phyloP scores from a whole-genome alignment of 257 asterid genomes.

The Solanum raphanifolium region DNA sequence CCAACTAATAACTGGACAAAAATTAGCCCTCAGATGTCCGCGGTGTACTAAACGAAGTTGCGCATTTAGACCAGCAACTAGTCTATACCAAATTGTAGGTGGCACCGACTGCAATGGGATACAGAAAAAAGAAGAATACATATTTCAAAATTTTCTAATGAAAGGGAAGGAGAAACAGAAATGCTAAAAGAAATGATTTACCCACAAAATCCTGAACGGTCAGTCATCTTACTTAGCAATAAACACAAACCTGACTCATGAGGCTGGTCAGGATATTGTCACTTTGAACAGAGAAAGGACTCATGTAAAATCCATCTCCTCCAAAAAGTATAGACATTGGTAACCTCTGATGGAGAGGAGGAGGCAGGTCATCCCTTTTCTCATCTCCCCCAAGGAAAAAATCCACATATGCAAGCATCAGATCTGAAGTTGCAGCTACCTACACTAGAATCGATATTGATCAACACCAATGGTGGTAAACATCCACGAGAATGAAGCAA shows the following conservation, averaged over 20 bases:
- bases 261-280: conserved; percentile 68
- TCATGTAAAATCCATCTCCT: conserved; percentile 93
- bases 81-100: conserved; percentile 76
- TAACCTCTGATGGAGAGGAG: conserved; percentile 68
- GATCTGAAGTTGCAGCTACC: conserved; percentile 89
- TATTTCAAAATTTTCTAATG: neutral
- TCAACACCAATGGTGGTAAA: neutral
- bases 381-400: conserved; percentile 97
- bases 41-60: conserved; percentile 76
- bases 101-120: conserved; percentile 60
- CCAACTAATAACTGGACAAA: conserved; percentile 64
- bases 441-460: conserved; percentile 7
- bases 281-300: conserved; percentile 72
- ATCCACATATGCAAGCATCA: conserved; percentile 79
- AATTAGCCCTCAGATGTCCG: conserved; percentile 61
- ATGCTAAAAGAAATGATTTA: neutral
- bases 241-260: conserved; percentile 67
- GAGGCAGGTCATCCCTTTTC: conserved; percentile 79
- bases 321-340: conserved; percentile 75
- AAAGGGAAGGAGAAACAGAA: neutral
- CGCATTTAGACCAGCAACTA: conserved; percentile 89
- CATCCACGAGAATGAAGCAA: neutral
- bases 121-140: neutral
- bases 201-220: neutral
- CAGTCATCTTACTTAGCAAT: neutral